phyloP scores from a whole-genome alignment of 1,139 yeast genomes.

The Candida dubliniensis region DNA sequence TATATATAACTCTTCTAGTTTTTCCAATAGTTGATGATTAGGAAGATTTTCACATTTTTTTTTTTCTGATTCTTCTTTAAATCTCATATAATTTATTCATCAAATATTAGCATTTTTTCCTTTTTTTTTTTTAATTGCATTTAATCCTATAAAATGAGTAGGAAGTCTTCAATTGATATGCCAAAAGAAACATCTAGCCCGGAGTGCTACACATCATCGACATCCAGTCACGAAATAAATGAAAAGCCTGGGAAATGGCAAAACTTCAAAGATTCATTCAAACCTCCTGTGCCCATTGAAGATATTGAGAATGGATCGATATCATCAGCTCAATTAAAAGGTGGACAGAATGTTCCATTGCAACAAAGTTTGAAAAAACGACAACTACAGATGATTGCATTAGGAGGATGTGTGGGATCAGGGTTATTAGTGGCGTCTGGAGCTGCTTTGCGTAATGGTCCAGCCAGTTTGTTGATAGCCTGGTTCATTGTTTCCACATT shows the following conservation, averaged over 20 bases:
- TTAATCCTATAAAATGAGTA: background rate
- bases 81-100: background rate
- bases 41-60: background rate
- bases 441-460: conserved; percentile 40
- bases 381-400: conserved; percentile 39
- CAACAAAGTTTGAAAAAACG: conserved; percentile 33
- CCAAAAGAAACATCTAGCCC: conserved; percentile 1
- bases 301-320: conserved; percentile 4
- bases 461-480: conserved; percentile 40
- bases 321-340: background rate
- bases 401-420: conserved; percentile 42
- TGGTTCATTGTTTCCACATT: conserved; percentile 45
- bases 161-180: background rate
- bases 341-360: conserved; percentile 14
- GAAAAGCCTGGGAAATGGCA: conserved; percentile 20
- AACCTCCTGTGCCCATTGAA: conserved; percentile 21
- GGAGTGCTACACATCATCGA: background rate
- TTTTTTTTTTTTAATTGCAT: background rate
- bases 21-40: too few species aligned
- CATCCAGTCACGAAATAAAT: background rate
- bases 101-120: background rate
- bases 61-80: background rate
- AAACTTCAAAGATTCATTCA: conserved; percentile 35
- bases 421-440: conserved; percentile 41
- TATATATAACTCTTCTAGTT: too few species aligned